Conservation (phyloP, 192 early-diverging fungal species). For the Coemansia furcata region DNA sequence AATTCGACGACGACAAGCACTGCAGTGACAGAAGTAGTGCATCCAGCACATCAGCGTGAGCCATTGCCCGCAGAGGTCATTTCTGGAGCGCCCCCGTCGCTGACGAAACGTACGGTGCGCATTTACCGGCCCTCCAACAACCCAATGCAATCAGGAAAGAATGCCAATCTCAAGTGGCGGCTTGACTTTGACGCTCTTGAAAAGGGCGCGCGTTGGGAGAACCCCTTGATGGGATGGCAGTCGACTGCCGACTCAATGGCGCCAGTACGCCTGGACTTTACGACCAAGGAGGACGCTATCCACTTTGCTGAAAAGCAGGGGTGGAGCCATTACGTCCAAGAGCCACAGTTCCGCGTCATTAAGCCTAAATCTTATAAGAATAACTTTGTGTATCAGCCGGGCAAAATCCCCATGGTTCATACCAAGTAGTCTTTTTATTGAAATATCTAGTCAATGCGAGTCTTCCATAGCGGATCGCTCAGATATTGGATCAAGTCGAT, state of each 20-base stretch:
- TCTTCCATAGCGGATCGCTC: constrained; percentile 81
- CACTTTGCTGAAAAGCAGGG: constrained; percentile 96
- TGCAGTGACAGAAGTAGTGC: constrained; percentile 17
- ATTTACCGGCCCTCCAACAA: constrained; percentile 82
- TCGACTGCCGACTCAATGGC: constrained; percentile 79
- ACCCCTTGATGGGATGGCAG: constrained; percentile 91
- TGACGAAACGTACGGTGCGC: constrained; percentile 73
- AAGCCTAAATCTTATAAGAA: constrained; percentile 84
- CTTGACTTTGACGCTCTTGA: constrained; percentile 86
- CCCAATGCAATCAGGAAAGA: constrained; percentile 81
- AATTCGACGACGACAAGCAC: not conserved
- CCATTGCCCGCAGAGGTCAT: constrained; percentile 41
- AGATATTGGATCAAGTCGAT: constrained; percentile 87
- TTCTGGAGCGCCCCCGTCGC: constrained; percentile 51
- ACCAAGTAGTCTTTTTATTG: constrained; percentile 64
- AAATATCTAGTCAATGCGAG: constrained; percentile 24
- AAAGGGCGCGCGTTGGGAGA: constrained; percentile 83
- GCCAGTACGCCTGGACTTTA: constrained; percentile 80
- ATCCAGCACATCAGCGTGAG: constrained; percentile 50
- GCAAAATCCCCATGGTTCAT: constrained; percentile 75
- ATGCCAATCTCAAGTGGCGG: constrained; percentile 78
- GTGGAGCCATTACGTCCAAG: constrained; percentile 89
- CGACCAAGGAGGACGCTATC: constrained; percentile 82
- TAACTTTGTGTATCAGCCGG: constrained; percentile 86
- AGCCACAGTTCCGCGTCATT: constrained; percentile 79